A percentile compares a stretch with the other conserved stretches of the same genome.
phyloP scores from a whole-genome alignment of 768 basidiomycete genomes.

The Leucocoprinus sp. region DNA sequence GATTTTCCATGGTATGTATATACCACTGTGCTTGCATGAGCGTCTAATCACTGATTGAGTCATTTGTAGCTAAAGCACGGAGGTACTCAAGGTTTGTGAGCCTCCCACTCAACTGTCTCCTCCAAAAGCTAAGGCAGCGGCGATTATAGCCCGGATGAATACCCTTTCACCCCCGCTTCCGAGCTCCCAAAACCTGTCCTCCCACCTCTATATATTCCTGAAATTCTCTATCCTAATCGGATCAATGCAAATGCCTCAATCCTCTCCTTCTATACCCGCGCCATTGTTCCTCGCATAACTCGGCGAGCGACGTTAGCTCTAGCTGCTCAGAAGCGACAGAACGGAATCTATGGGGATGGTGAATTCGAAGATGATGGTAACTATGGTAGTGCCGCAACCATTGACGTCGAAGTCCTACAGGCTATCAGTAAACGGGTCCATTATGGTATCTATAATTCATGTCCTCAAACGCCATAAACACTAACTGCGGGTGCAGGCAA shows the following conservation, averaged over 20 bases:
- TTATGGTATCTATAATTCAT: slow-evolving; percentile 83
- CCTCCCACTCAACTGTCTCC: neutral
- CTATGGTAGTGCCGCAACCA: slow-evolving; percentile 90
- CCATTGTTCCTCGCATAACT: slow-evolving; percentile 88
- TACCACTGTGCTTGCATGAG: neutral
- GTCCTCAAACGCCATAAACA: neutral
- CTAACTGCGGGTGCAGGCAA: slow-evolving; percentile 57
- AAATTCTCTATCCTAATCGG: slow-evolving; percentile 68
- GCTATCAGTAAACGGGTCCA: slow-evolving; percentile 98
- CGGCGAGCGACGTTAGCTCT: slow-evolving; percentile 59
- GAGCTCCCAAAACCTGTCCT: slow-evolving; percentile 80
- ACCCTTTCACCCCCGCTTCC: slow-evolving; percentile 69
- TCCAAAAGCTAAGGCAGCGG: slow-evolving; percentile 4
- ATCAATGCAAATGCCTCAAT: slow-evolving; percentile 87
- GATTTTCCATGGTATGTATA: slow-evolving; percentile 77
- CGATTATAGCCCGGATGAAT: slow-evolving; percentile 82
- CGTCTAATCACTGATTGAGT: slow-evolving; percentile 9
- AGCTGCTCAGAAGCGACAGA: slow-evolving; percentile 54
- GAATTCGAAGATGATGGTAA: slow-evolving; percentile 93
- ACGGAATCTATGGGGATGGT: slow-evolving; percentile 56
- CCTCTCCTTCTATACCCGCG: slow-evolving; percentile 77
- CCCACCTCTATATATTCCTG: slow-evolving; percentile 61
- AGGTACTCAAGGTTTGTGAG: slow-evolving; percentile 78
- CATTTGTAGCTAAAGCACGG: slow-evolving; percentile 73
- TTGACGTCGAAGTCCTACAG: slow-evolving; percentile 95